Evolutionary conservation across 2,329 filamentous ascomycete species (phyloP), one percentile per base, ranked within the genome.

Genomic region (Pestalotiopsis sp.): DNA sequence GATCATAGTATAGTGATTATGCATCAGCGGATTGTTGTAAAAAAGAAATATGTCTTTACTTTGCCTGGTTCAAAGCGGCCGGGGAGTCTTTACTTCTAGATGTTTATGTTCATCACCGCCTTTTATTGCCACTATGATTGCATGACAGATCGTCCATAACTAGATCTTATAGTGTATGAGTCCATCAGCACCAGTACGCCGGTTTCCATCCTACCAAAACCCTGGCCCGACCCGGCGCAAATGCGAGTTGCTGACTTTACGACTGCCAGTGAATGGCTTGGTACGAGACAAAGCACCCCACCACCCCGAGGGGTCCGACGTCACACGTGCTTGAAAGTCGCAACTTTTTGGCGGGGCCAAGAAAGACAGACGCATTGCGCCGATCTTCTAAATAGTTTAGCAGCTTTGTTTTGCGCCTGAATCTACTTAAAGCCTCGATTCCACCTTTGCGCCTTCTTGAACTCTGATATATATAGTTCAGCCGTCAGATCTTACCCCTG

Each of bases 271-370:
- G 41, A 66, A 38, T 66, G 63, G 63, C 49, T 31, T 38, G 27
- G 5, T 27, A 20, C 20, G 25, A 36, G 52, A 23, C 45, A 58
- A 23, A 45, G 20, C 23, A 49, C 64, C 64, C 64, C 41, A 66
- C 64, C 23, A 58, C 49, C 31, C 63, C 52, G 20, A 41, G 36
- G 36, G 20, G 23, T 13, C 20, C 41, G 61, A 64, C 38, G 61
- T 64, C 61, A 52, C 52, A 56, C 25, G 64, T 56, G 64, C 64
- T 60, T 20, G 20, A 66, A 66, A 49, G 56, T 66, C 56, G 64
- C 56, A 66, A 59, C 41, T 59, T 66, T 66, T 66, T 66, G 64
- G 64, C 23, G 64, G 64, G 64, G 64, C 64, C 59, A 49, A 49
- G 45, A 66, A 7, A 36, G 31, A 36, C 31, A 17, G 45, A 36